A percentile compares a stretch with the other conserved stretches of the same genome.
These are phyloP conservation scores for Xylaria sp. DNA, from an alignment of 2,329 filamentous ascomycete species.

Conservation along the genomic window DNA sequence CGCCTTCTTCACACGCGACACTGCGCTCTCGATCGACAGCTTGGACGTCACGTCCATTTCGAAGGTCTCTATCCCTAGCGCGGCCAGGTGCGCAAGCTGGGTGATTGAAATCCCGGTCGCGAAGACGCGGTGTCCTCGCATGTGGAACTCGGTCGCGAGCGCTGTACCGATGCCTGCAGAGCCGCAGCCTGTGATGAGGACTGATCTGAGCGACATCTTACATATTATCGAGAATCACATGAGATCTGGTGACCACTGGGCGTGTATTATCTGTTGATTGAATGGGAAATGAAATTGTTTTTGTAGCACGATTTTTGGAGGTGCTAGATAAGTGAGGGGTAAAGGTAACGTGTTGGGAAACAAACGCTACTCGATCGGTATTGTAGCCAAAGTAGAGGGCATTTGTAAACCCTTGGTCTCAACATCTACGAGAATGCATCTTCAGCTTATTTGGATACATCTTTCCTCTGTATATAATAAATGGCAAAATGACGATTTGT, in stretches of 20 bases:
- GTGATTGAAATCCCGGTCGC: constrained; percentile 36
- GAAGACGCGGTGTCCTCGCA: constrained; percentile 40
- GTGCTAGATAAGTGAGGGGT: not conserved
- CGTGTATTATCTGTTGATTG: not conserved
- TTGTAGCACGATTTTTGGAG: not conserved
- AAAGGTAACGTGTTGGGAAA: no score
- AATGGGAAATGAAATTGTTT: not conserved
- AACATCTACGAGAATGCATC: no score
- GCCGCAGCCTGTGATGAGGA: constrained; percentile 40
- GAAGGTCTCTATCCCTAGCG: constrained; percentile 32
- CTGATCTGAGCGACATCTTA: constrained; percentile 34
- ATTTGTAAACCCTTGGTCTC: no score
- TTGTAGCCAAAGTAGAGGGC: not conserved
- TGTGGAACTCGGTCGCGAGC: constrained; percentile 38
- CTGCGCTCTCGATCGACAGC: constrained; percentile 28
- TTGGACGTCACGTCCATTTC: constrained; percentile 37
- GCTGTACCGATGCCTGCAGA: constrained; percentile 36
- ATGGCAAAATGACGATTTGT: no score
- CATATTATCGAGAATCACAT: not conserved
- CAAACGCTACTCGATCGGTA: no score
- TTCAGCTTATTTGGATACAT: no score
- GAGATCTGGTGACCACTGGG: not conserved
- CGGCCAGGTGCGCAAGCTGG: constrained; percentile 25
- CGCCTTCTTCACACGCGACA: constrained; percentile 18
- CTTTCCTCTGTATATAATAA: no score